These are phyloP conservation scores for Coprinellus micaceus DNA, from an alignment of 768 basidiomycete genomes.

Conservation along the genomic window DNA sequence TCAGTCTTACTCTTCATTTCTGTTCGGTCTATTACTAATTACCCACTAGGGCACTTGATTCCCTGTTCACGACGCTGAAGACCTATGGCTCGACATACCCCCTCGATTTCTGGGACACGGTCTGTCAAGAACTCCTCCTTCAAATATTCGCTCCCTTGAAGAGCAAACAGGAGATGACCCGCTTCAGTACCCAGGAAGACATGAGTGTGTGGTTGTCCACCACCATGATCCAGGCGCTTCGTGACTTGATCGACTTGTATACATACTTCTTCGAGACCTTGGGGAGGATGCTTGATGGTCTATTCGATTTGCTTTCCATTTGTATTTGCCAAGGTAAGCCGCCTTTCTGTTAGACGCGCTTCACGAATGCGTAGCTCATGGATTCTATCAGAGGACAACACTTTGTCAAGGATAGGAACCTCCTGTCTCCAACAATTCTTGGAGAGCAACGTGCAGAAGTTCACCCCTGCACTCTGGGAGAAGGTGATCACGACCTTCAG, in stretches of 20 bases:
- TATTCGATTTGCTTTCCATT: constrained; percentile 88
- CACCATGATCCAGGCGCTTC: constrained; percentile 96
- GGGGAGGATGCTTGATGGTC: constrained; percentile 87
- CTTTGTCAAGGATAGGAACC: constrained; percentile 93
- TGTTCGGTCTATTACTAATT: too few species aligned
- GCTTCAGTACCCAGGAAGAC: constrained; percentile 95
- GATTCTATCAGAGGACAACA: constrained; percentile 81
- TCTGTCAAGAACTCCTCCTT: constrained; percentile 94
- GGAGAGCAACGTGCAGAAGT: constrained; percentile 87
- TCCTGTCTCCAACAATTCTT: constrained; percentile 95
- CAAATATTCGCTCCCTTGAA: constrained; percentile 97
- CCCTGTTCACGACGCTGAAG: constrained; percentile 90
- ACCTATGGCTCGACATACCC: constrained; percentile 82
- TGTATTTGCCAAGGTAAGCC: constrained; percentile 95
- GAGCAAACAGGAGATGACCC: constrained; percentile 85
- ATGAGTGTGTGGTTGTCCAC: constrained; percentile 99
- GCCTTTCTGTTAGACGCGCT: neutral
- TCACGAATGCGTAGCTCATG: constrained; percentile 6
- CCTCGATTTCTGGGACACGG: constrained; percentile 95
- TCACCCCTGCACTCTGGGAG: constrained; percentile 86
- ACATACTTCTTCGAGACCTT: constrained; percentile 92
- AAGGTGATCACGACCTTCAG: constrained; percentile 89
- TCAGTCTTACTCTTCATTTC: too few species aligned
- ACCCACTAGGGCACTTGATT: constrained; percentile 97
- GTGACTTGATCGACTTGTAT: constrained; percentile 93